These are phyloP conservation scores for Candida tetrigidarum DNA, from an alignment of 1,139 yeast species.

Conservation along the genomic window DNA sequence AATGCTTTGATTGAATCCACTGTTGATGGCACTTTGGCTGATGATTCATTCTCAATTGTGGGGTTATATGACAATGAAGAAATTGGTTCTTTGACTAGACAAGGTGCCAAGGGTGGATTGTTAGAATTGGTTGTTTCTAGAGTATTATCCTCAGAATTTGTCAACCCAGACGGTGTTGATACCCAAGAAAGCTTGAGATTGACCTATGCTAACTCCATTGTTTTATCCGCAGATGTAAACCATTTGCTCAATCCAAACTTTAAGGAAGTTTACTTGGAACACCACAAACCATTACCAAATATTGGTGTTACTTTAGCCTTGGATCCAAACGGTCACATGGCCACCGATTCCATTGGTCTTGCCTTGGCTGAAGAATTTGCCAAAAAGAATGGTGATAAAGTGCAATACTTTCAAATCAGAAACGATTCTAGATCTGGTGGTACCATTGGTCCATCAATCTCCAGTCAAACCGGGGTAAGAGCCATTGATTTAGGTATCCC, in stretches of 20 bases:
- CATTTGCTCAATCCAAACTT: slow-evolving; percentile 53
- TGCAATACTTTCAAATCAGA: slow-evolving; percentile 49
- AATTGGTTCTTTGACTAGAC: slow-evolving; percentile 46
- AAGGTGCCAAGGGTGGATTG: slow-evolving; percentile 46
- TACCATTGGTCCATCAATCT: slow-evolving; percentile 48
- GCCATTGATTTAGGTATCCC: slow-evolving; percentile 51
- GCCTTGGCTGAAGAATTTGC: slow-evolving; percentile 38
- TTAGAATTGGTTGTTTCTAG: slow-evolving; percentile 40
- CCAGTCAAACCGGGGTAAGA: slow-evolving; percentile 46
- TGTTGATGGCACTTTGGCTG: slow-evolving; percentile 21
- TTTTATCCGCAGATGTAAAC: slow-evolving; percentile 51
- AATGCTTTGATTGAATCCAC: slow-evolving; percentile 35
- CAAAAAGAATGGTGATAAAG: slow-evolving; percentile 26
- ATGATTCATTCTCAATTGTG: slow-evolving; percentile 39
- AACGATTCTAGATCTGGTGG: slow-evolving; percentile 50
- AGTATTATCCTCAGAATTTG: slow-evolving; percentile 30
- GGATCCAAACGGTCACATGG: slow-evolving; percentile 47
- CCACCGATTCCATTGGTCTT: slow-evolving; percentile 46
- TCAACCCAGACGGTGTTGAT: slow-evolving; percentile 21
- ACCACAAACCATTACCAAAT: slow-evolving; percentile 47
- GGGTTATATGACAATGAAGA: slow-evolving; percentile 51
- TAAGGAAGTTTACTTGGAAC: slow-evolving; percentile 36
- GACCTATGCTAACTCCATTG: slow-evolving; percentile 39
- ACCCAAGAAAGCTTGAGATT: slow-evolving; percentile 28
- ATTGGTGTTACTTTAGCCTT: slow-evolving; percentile 43